These are phyloP conservation scores for Mycena citricolor DNA, from an alignment of 1,284 basidiomycete species.

Conservation along the genomic window DNA sequence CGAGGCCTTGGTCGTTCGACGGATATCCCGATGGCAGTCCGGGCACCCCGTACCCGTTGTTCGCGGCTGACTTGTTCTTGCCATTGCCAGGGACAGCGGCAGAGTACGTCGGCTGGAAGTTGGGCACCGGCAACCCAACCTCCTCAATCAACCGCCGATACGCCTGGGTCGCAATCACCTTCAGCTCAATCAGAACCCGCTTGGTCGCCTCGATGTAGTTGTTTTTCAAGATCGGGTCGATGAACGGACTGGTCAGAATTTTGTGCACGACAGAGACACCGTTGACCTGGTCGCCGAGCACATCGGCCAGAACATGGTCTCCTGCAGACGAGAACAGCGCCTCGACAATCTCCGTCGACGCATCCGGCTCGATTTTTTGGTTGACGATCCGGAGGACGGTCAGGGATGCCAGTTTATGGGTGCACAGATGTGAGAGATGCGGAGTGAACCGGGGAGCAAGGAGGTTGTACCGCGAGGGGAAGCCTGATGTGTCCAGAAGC, in stretches of 20 bases:
- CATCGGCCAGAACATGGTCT: conserved; percentile 89
- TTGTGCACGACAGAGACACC: conserved; percentile 94
- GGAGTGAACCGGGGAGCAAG: conserved; percentile 94
- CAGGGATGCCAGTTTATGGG: conserved; percentile 94
- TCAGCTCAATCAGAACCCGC: conserved; percentile 83
- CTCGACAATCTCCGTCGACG: conserved; percentile 79
- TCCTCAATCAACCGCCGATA: conserved; percentile 92
- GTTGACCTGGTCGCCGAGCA: conserved; percentile 93
- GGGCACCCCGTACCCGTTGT: conserved; percentile 62
- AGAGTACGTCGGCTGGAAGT: conserved; percentile 76
- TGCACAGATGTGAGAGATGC: conserved; percentile 94
- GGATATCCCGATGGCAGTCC: conserved; percentile 77
- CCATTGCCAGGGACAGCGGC: conserved; percentile 60
- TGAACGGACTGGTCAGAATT: conserved; percentile 82
- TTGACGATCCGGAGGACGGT: conserved; percentile 93
- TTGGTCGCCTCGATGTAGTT: conserved; percentile 83
- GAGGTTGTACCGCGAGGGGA: conserved; percentile 90
- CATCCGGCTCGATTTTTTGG: conserved; percentile 85
- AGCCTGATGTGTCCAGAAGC: conserved; percentile 91
- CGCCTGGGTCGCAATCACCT: conserved; percentile 89
- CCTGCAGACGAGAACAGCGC: conserved; percentile 83
- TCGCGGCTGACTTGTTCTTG: conserved; percentile 62
- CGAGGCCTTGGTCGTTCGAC: conserved; percentile 76
- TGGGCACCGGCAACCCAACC: conserved; percentile 87
- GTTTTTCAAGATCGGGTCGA: conserved; percentile 70